These are phyloP conservation scores for Pseudoscleropodium purum DNA, from an alignment of 225 moss, liverwort and hornwort genomes.

Conservation along the genomic window DNA sequence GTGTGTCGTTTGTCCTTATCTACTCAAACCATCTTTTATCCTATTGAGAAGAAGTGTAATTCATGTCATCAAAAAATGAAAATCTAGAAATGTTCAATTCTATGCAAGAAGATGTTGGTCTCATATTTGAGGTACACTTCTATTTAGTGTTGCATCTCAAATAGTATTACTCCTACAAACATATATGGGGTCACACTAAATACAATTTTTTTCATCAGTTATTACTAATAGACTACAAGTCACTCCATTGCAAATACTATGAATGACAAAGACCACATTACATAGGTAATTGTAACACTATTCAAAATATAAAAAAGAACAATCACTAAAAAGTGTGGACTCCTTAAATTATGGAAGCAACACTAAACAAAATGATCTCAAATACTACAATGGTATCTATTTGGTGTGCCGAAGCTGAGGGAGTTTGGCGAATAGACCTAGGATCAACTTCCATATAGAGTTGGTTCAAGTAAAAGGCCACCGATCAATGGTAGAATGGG, in stretches of 20 bases:
- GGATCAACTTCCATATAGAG: background rate
- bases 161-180: background rate
- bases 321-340: accelerated
- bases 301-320: background rate
- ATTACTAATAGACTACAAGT: background rate
- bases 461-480: accelerated
- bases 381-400: accelerated
- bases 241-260: background rate
- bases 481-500: background rate
- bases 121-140: accelerated
- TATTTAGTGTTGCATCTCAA: background rate
- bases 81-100: background rate
- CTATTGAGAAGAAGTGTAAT: background rate
- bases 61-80: background rate
- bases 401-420: accelerated
- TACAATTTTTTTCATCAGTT: background rate
- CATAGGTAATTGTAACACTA: too few species aligned
- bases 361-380: accelerated
- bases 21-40: accelerated
- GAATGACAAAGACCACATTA: background rate
- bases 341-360: too few species aligned
- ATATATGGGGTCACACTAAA: too few species aligned
- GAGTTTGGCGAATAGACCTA: too few species aligned
- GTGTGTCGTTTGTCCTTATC: accelerated
- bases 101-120: background rate